Conservation (phyloP, 1,284 basidiomycete species). For the Leucoagaricus sp. region DNA sequence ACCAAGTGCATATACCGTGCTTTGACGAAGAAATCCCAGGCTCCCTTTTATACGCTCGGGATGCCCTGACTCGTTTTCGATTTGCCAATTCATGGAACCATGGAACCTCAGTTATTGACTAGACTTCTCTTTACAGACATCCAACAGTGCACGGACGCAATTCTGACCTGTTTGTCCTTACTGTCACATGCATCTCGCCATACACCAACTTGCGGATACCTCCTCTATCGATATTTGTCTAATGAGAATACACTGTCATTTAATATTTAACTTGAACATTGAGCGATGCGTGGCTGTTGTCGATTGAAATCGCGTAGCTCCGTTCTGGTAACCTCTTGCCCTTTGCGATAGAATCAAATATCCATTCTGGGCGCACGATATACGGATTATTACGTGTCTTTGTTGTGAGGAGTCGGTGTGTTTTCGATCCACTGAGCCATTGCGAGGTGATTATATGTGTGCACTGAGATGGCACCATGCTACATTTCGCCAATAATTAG, state of each 20-base stretch:
- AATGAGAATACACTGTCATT: slow-evolving; percentile 11
- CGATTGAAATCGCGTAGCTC: slow-evolving; percentile 50
- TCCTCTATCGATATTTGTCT: neutral
- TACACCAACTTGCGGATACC: too few species aligned
- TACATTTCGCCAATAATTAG: slow-evolving; percentile 5
- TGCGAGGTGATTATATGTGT: slow-evolving; percentile 76
- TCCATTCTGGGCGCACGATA: slow-evolving; percentile 73
- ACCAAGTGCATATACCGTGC: slow-evolving; percentile 41
- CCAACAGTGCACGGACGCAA: too few species aligned
- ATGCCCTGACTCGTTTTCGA: slow-evolving; percentile 39
- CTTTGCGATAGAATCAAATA: slow-evolving; percentile 60
- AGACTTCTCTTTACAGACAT: neutral
- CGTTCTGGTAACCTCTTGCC: slow-evolving; percentile 60
- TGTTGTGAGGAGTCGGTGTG: slow-evolving; percentile 54
- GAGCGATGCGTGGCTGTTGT: slow-evolving; percentile 19
- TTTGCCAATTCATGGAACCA: neutral
- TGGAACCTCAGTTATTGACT: neutral
- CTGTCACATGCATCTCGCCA: too few species aligned
- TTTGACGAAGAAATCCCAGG: slow-evolving; percentile 46
- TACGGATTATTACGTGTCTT: slow-evolving; percentile 47
- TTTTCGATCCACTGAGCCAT: slow-evolving; percentile 64
- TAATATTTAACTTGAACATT: slow-evolving; percentile 28
- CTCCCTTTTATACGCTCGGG: slow-evolving; percentile 48
- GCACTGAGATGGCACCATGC: slow-evolving; percentile 42
- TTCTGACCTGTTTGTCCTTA: too few species aligned